These are phyloP conservation scores for Styphnolobium japonicum DNA, from an alignment of 306 rosid species.

Conservation along the genomic window DNA sequence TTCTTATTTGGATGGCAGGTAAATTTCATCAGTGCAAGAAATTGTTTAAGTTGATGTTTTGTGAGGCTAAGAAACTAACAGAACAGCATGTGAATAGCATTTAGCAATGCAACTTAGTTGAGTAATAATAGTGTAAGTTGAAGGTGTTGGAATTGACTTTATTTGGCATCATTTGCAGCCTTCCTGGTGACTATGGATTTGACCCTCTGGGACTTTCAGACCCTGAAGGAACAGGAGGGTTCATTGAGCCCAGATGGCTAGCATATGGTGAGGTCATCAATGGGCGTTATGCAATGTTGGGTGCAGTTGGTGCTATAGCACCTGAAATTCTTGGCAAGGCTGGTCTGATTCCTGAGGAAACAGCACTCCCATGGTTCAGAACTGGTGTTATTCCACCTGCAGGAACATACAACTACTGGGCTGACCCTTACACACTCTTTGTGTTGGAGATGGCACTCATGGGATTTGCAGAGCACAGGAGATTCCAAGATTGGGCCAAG, in stretches of 20 bases:
- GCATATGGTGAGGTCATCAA: constrained; percentile 94
- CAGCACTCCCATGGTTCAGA: constrained; percentile 95
- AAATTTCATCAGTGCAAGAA: not conserved
- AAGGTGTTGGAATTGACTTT: constrained; percentile 13
- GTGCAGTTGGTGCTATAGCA: constrained; percentile 82
- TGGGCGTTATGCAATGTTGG: constrained; percentile 87
- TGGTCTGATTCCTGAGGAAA: constrained; percentile 77
- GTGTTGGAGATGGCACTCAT: constrained; percentile 74
- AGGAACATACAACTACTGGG: constrained; percentile 92
- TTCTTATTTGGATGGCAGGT: constrained; percentile 98
- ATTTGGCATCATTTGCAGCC: constrained; percentile 39
- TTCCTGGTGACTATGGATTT: constrained; percentile 95
- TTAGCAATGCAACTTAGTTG: not conserved
- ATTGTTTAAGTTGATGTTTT: not conserved
- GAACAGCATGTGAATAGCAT: not conserved
- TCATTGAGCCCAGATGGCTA: constrained; percentile 91
- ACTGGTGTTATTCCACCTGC: constrained; percentile 94
- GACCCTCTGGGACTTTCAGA: constrained; percentile 97
- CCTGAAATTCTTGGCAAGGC: constrained; percentile 77
- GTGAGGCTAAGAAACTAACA: not conserved
- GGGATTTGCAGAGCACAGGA: constrained; percentile 96
- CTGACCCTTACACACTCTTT: constrained; percentile 85
- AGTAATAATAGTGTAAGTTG: not conserved
- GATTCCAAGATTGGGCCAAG: constrained; percentile 84
- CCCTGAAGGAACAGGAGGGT: constrained; percentile 97